Conservation (phyloP, 2,329 filamentous ascomycete species). For the Akanthomyces uredinophilus region DNA sequence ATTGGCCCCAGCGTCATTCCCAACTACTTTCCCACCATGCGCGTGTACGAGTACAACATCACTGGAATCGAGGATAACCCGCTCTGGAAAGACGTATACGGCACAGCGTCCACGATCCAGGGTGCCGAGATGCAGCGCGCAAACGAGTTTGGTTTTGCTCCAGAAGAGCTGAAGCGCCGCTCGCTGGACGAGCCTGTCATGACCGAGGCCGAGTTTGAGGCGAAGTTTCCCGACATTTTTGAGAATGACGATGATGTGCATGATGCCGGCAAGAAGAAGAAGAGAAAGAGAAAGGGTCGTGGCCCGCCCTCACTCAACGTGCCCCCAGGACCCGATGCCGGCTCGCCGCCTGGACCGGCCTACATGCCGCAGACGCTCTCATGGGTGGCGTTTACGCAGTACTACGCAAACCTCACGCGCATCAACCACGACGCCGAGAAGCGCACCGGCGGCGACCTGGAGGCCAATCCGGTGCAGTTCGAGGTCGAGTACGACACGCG, state of each 20-base stretch:
- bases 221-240: conserved; percentile 25
- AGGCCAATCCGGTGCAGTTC: conserved; percentile 63
- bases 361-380: conserved; percentile 83
- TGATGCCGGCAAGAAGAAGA: conserved; percentile 37
- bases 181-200: conserved; percentile 21
- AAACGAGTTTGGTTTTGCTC: conserved; percentile 17
- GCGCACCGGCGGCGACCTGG: conserved; percentile 34
- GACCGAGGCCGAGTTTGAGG: conserved; percentile 29
- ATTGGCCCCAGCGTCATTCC: conserved; percentile 86
- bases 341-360: conserved; percentile 74
- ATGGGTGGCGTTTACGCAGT: conserved; percentile 77
- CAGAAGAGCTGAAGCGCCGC: conserved; percentile 26
- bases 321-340: conserved; percentile 68
- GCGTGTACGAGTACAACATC: conserved; percentile 94
- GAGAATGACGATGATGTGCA: conserved; percentile 27
- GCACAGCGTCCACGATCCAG: conserved; percentile 21
- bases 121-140: conserved; percentile 29
- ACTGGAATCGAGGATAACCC: conserved; percentile 60
- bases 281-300: conserved; percentile 45
- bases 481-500: conserved; percentile 84
- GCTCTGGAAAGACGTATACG: conserved; percentile 39
- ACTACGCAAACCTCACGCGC: conserved; percentile 87
- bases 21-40: conserved; percentile 83
- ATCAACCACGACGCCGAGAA: conserved; percentile 62
- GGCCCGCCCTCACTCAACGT: conserved; percentile 58